These are phyloP conservation scores for Mycena belliarum DNA, from an alignment of 768 basidiomycete genomes.

Conservation along the genomic window DNA sequence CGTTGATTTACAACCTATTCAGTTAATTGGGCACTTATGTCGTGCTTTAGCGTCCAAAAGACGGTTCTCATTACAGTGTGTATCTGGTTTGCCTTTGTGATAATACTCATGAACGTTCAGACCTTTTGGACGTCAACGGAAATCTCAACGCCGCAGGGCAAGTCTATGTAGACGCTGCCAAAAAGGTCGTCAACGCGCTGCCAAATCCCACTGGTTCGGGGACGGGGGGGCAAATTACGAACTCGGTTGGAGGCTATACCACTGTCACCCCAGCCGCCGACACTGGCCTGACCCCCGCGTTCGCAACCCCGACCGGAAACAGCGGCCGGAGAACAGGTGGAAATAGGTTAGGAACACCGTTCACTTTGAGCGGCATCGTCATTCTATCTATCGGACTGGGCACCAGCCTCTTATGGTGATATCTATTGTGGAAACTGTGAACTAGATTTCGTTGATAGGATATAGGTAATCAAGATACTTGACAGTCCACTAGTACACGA, in stretches of 20 bases:
- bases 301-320: constrained; percentile 15
- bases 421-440: background rate
- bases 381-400: constrained; percentile 2
- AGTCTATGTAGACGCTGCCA: constrained; percentile 44
- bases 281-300: constrained; percentile 15
- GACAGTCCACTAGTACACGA: constrained; percentile 7
- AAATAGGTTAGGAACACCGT: background rate
- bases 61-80: constrained; percentile 45
- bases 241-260: constrained; percentile 14
- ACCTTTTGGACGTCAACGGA: constrained; percentile 45
- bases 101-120: constrained; percentile 27
- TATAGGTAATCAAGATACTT: background rate
- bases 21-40: too few species aligned
- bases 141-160: constrained; percentile 46
- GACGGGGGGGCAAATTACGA: background rate
- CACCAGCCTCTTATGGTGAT: constrained; percentile 8
- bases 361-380: background rate
- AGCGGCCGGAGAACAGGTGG: constrained; percentile 9
- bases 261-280: constrained; percentile 12
- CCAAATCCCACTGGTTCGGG: constrained; percentile 22
- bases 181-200: constrained; percentile 34
- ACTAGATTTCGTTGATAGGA: background rate
- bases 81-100: background rate
- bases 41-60: constrained; percentile 39
- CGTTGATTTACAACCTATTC: background rate